phyloP scores from a whole-genome alignment of 345 rosid species.

The Raphanus sativus region DNA sequence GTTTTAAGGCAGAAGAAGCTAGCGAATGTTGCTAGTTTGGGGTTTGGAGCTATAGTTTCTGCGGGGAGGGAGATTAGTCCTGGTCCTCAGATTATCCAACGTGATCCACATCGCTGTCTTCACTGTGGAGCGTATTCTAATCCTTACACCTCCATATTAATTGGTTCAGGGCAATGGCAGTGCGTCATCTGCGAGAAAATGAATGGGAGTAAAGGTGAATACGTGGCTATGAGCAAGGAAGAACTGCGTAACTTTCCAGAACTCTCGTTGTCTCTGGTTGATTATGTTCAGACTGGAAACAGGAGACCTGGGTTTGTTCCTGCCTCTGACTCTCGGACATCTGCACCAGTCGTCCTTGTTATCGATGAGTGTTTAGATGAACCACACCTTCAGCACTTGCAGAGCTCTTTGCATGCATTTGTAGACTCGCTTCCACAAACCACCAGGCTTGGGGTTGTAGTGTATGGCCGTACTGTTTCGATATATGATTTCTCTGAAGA shows the following conservation, averaged over 20 bases:
- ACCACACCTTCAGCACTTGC: constrained; percentile 90
- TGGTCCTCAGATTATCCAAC: constrained; percentile 79
- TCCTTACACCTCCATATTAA: constrained; percentile 69
- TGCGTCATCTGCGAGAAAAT: constrained; percentile 72
- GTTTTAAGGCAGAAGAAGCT: constrained; percentile 86
- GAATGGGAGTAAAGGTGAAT: constrained; percentile 89
- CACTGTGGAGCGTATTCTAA: constrained; percentile 95
- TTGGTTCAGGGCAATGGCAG: constrained; percentile 98
- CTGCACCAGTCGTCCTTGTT: constrained; percentile 86
- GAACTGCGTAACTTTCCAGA: constrained; percentile 74
- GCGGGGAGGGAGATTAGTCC: constrained; percentile 78
- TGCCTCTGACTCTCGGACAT: constrained; percentile 79
- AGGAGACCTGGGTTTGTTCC: constrained; percentile 83
- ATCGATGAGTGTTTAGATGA: constrained; percentile 97
- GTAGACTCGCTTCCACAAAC: constrained; percentile 76
- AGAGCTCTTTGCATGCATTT: constrained; percentile 96
- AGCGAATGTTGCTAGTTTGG: constrained; percentile 84
- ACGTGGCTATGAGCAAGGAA: constrained; percentile 69
- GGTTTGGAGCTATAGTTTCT: constrained; percentile 92
- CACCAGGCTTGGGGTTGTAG: constrained; percentile 80
- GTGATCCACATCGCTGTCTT: constrained; percentile 84
- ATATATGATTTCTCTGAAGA: constrained; percentile 93
- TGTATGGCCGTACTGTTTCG: constrained; percentile 83
- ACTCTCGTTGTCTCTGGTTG: constrained; percentile 74
- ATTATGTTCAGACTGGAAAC: constrained; percentile 85